These are phyloP conservation scores for Boletus sp. DNA, from an alignment of 768 basidiomycete species.

Conservation along the genomic window DNA sequence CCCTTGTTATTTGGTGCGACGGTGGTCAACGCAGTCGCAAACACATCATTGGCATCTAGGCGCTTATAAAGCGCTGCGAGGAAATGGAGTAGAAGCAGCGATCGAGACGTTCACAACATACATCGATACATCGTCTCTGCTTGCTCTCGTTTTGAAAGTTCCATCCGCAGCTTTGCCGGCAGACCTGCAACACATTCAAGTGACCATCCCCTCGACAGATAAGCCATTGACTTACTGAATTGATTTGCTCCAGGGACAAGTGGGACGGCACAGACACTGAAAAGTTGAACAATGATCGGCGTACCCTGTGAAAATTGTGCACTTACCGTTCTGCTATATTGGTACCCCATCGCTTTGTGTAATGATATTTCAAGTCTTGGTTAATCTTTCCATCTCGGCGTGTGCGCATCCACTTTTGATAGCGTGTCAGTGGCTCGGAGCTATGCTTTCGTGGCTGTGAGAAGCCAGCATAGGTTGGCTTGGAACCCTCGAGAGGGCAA, in stretches of 20 bases:
- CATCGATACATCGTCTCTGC: slow-evolving; percentile 29
- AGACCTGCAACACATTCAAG: slow-evolving; percentile 36
- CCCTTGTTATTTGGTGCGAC: slow-evolving; percentile 52
- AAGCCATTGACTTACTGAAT: slow-evolving; percentile 36
- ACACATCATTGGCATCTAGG: slow-evolving; percentile 49
- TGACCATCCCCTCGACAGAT: background rate
- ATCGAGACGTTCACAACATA: slow-evolving; percentile 10
- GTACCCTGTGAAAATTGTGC: background rate
- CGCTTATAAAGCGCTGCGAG: slow-evolving; percentile 54
- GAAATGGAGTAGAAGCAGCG: slow-evolving; percentile 3
- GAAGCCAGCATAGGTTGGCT: slow-evolving; percentile 44
- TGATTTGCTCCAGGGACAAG: slow-evolving; percentile 51
- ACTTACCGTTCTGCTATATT: slow-evolving; percentile 53
- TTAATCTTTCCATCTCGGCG: slow-evolving; percentile 15
- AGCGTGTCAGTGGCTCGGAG: slow-evolving; percentile 41
- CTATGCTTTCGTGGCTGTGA: slow-evolving; percentile 42
- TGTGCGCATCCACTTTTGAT: slow-evolving; percentile 42
- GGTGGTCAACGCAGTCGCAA: slow-evolving; percentile 64
- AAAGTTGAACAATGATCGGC: background rate
- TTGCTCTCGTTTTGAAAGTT: slow-evolving; percentile 30
- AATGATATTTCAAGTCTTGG: slow-evolving; percentile 51
- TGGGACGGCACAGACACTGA: slow-evolving; percentile 56
- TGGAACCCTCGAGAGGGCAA: slow-evolving; percentile 32
- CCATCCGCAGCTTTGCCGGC: slow-evolving; percentile 39
- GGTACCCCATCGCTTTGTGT: slow-evolving; percentile 44